Conservation (phyloP, 345 rosid species). For the Moringa oleifera region DNA sequence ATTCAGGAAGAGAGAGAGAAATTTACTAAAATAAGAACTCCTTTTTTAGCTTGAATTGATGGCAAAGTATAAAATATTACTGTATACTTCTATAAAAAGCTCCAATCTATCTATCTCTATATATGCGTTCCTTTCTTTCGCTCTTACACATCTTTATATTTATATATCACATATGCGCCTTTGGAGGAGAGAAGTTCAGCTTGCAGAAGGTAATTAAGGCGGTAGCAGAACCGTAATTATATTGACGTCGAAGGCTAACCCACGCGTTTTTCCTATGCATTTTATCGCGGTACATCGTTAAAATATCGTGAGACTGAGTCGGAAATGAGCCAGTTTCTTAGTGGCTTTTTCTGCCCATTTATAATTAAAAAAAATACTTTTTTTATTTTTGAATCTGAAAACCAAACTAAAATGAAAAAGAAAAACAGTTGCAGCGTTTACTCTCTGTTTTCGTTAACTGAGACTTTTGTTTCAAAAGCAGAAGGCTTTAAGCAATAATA, state of each 20-base stretch:
- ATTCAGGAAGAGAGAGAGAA: constrained; percentile 25
- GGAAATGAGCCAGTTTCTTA: not conserved
- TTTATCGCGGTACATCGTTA: constrained; percentile 4
- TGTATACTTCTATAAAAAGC: not conserved
- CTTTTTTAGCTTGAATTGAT: constrained; percentile 16
- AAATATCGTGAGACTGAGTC: constrained; percentile 14
- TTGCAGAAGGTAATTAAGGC: constrained; percentile 12
- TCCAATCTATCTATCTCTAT: too few species aligned
- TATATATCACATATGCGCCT: constrained; percentile 2
- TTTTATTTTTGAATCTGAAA: too few species aligned
- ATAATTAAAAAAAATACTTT: too few species aligned
- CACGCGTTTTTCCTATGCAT: too few species aligned
- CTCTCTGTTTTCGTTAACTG: too few species aligned
- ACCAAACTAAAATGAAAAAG: too few species aligned
- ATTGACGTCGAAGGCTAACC: not conserved
- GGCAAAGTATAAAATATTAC: constrained; percentile 16
- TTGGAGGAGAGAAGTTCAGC: constrained; percentile 8
- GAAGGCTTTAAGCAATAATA: too few species aligned
- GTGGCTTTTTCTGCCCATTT: constrained; percentile 9
- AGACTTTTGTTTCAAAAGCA: too few species aligned
- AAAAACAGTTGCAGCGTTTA: too few species aligned
- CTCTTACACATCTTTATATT: too few species aligned
- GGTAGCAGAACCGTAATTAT: constrained; percentile 32
- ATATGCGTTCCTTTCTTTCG: too few species aligned
- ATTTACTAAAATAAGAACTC: constrained; percentile 23